Conservation (phyloP, 2,329 filamentous ascomycete genomes). For the Cordyceps cicadae region DNA sequence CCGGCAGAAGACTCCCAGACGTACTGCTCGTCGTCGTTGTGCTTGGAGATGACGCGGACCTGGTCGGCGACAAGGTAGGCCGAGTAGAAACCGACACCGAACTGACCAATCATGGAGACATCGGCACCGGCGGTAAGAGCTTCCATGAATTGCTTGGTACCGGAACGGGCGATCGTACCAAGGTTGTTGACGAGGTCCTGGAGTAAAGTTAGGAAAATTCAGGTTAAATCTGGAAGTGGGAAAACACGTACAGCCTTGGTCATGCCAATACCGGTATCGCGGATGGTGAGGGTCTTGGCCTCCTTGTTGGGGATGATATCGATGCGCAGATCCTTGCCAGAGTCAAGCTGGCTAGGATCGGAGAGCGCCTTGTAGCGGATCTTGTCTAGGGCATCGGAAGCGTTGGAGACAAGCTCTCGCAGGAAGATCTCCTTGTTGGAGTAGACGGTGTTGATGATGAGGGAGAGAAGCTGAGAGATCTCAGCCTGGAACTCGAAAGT, state of each 20-base stretch:
- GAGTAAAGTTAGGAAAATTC: slow-evolving; percentile 27
- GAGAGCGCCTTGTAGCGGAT: slow-evolving; percentile 98
- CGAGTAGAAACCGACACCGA: slow-evolving; percentile 99
- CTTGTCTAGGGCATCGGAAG: slow-evolving; percentile 99
- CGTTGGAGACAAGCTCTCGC: slow-evolving; percentile 96
- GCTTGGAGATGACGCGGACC: slow-evolving; percentile 92
- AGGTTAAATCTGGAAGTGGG: no score
- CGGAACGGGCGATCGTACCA: slow-evolving; percentile 96
- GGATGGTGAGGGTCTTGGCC: slow-evolving; percentile 94
- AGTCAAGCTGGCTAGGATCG: slow-evolving; percentile 94
- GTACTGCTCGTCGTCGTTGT: slow-evolving; percentile 99
- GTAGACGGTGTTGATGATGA: slow-evolving; percentile 99
- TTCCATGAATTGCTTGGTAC: slow-evolving; percentile 99
- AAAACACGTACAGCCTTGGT: slow-evolving; percentile 85
- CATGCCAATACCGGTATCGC: slow-evolving; percentile 98
- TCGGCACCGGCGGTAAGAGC: slow-evolving; percentile 95
- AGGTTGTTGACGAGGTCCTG: slow-evolving; percentile 99
- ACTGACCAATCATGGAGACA: slow-evolving; percentile 99
- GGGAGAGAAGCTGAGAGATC: slow-evolving; percentile 98
- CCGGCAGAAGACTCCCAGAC: slow-evolving; percentile 97
- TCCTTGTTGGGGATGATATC: slow-evolving; percentile 98
- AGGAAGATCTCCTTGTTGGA: slow-evolving; percentile 99
- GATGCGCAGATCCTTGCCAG: slow-evolving; percentile 95
- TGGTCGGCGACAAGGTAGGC: slow-evolving; percentile 98
- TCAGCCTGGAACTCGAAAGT: slow-evolving; percentile 99